Base-by-base conservation (phyloP, 305 asterid species). In the Solanum chacoense region DNA sequence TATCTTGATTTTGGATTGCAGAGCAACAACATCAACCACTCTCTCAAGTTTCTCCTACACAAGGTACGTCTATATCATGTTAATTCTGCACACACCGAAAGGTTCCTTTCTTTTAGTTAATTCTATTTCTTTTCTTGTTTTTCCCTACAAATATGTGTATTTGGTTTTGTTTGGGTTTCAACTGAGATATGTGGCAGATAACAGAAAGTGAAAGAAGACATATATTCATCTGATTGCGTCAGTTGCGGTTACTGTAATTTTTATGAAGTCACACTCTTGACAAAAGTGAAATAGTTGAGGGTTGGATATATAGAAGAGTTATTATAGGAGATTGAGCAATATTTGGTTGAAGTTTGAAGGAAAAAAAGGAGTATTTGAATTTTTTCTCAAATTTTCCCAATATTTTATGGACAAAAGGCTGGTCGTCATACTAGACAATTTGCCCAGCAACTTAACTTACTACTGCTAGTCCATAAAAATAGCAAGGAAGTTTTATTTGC, bases 11-110 rank as follows among this genome's bases (percentile, higher is more conserved):
- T 91, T 74, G 80, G 90, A 92, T 90, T 88, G 94, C 92, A 50
- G 95, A 89, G 90, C 90, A 90, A 91, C 93, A 91, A 84, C 73
- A 89, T 83, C 91, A 88, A 75, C 94, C 26, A 59, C 69, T 59
- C 69, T 59, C 69, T 59, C 69, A 59, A 59, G 24, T 20, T 59
- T 59, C 69, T 85, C 93, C 95, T 78, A 88, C 24, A 72, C 92
- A 35, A 91, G 96, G 96, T 94, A 91, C 85, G 50, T 11, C 4
- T 81, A 29, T 86, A 29, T 50, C 11, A 18, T 16, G 6, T 34
- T 78, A 12, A 22, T 24, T 84, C 20, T 8, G 9, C 67, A n/a
- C 18, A 14, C 65, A 81, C 67, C 29, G n/a, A 26, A n/a, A 84
- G 42, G 40, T 55, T 84, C 16, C 72, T 55, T 55, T 59, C 32